A percentile compares a stretch with the other conserved stretches of the same genome.
Conservation (phyloP, 2,329 filamentous ascomycete genomes). For the Erysiphe pisi region DNA sequence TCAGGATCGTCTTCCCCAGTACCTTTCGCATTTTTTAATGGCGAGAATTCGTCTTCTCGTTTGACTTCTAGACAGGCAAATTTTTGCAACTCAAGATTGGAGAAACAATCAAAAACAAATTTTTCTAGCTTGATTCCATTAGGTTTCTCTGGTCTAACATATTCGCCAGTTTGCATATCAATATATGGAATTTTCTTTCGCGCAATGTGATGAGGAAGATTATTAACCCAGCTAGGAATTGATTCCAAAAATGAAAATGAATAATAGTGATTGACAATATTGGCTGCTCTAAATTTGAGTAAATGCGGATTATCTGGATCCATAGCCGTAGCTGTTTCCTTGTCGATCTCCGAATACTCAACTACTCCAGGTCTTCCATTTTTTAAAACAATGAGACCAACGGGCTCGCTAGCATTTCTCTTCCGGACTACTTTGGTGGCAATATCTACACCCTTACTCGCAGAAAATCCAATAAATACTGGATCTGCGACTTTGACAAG, state of each 20-base stretch:
- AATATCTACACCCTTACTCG: conserved; percentile 79
- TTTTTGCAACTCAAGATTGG: conserved; percentile 69
- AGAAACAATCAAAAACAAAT: conserved; percentile 98
- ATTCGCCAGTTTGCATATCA: conserved; percentile 63
- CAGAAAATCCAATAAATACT: conserved; percentile 86
- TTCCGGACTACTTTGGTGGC: conserved; percentile 99
- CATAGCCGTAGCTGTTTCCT: conserved; percentile 74
- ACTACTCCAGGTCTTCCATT: conserved; percentile 95
- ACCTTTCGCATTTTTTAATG: conserved; percentile 78
- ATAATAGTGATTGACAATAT: conserved; percentile 99
- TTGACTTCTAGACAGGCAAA: conserved; percentile 95
- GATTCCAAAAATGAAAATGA: conserved; percentile 84
- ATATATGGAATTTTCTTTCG: conserved; percentile 95
- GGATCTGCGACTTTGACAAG: conserved; percentile 98
- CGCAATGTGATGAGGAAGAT: conserved; percentile 88
- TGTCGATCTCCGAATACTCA: conserved; percentile 95
- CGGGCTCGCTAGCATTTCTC: conserved; percentile 89
- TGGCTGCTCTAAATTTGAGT: conserved; percentile 92
- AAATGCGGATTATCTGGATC: conserved; percentile 70
- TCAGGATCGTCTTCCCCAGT: conserved; percentile 88
- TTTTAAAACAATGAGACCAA: conserved; percentile 87
- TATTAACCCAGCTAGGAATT: conserved; percentile 75
- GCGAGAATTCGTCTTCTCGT: conserved; percentile 96
- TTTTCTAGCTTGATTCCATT: conserved; percentile 99
- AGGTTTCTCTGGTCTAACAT: conserved; percentile 81